A percentile compares a stretch with the other conserved stretches of the same genome.
phyloP scores from a whole-genome alignment of 2,329 filamentous ascomycete species.

The Leptographium procerum region DNA sequence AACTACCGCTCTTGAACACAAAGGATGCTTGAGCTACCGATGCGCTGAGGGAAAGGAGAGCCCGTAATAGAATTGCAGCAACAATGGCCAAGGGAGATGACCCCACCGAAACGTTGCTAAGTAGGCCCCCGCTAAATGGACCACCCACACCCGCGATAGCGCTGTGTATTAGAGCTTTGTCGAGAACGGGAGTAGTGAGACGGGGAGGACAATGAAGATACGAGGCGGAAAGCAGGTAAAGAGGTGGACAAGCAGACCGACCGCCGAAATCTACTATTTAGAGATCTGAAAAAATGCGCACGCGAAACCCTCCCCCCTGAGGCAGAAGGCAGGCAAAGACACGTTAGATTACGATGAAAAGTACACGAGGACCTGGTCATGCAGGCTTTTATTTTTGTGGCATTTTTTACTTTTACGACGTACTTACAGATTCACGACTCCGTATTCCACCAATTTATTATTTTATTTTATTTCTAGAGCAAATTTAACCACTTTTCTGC shows the following conservation, averaged over 20 bases:
- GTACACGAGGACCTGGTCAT: not conserved
- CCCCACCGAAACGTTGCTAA: not conserved
- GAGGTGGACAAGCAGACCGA: not conserved
- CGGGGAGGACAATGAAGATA: not conserved
- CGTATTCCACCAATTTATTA: not conserved
- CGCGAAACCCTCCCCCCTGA: not conserved
- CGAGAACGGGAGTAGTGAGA: not conserved
- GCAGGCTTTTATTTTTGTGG: too few relatives aligned
- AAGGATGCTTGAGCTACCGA: not conserved
- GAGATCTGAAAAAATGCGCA: not conserved
- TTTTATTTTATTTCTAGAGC: not conserved
- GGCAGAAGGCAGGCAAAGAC: not conserved
- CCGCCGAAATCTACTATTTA: not conserved
- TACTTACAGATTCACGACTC: too few relatives aligned
- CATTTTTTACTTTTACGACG: not conserved
- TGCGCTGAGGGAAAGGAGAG: not conserved
- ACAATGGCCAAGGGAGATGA: not conserved
- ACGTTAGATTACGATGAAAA: too few relatives aligned
- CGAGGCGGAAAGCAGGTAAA: not conserved
- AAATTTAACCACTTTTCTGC: not conserved
- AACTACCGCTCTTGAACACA: not conserved
- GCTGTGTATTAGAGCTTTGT: not conserved
- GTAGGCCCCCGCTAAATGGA: not conserved
- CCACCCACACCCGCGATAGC: not conserved
- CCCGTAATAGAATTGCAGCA: not conserved